phyloP scores from a whole-genome alignment of 1,139 yeast species.

The Magnusiomyces sp. region DNA sequence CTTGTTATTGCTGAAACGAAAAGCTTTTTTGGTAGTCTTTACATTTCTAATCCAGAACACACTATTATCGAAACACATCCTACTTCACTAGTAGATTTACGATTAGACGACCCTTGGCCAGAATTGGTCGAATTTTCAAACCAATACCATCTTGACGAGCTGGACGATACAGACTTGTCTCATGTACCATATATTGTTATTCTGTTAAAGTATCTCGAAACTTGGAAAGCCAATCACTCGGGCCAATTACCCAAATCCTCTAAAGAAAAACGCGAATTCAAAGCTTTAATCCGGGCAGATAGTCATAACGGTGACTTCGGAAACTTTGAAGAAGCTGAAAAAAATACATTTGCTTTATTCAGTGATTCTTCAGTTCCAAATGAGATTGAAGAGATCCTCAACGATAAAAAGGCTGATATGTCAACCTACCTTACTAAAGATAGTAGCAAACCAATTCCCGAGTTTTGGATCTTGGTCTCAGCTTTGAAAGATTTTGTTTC shows the following conservation, averaged over 20 bases:
- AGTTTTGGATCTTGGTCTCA: slow-evolving; percentile 55
- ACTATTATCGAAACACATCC: slow-evolving; percentile 77
- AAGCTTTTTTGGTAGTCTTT: slow-evolving; percentile 64
- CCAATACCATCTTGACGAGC: slow-evolving; percentile 39
- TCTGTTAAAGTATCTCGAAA: slow-evolving; percentile 46
- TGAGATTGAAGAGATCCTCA: slow-evolving; percentile 25
- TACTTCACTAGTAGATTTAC: slow-evolving; percentile 53
- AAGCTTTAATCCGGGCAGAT: slow-evolving; percentile 29
- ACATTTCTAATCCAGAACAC: slow-evolving; percentile 46
- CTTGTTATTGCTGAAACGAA: slow-evolving; percentile 43
- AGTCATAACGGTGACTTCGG: slow-evolving; percentile 31
- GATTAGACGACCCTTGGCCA: slow-evolving; percentile 70
- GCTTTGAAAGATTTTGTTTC: slow-evolving; percentile 49
- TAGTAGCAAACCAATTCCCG: slow-evolving; percentile 13
- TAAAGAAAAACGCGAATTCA: slow-evolving; percentile 44
- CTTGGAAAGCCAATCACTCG: slow-evolving; percentile 36
- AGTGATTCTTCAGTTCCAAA: slow-evolving; percentile 30
- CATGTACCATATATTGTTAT: slow-evolving; percentile 70
- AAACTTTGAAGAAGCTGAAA: slow-evolving; percentile 66
- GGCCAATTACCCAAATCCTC: slow-evolving; percentile 39
- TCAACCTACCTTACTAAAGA: slow-evolving; percentile 2
- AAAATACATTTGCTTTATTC: slow-evolving; percentile 47
- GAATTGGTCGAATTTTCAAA: slow-evolving; percentile 51
- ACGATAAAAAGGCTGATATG: slow-evolving; percentile 14
- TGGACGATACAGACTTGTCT: slow-evolving; percentile 49